Base-by-base conservation (phyloP, 2,329 filamentous ascomycete genomes). In the Talaromyces sp. region DNA sequence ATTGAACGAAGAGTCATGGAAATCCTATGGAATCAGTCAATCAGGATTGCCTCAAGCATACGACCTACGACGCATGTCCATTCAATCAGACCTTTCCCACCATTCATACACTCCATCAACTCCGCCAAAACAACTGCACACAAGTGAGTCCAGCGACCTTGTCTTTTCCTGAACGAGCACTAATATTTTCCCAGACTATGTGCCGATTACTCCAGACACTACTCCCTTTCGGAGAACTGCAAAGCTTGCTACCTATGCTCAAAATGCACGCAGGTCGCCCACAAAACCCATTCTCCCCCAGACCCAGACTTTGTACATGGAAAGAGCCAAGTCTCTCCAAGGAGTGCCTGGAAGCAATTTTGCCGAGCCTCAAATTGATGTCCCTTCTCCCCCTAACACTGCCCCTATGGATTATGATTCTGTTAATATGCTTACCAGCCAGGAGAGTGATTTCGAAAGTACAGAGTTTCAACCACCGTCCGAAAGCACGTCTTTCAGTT, bases 191-290 rank as follows among this genome's bases (percentile, higher is more conserved):
- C 48, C 61, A 87, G 86, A 78, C 65, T 87, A 85, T 67, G 84
- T 85, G 65, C 88, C 88, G 60, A 83, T 87, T 52, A 90, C 88
- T 29, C 88, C 88, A 57, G 83, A 82, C 67, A 84, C 85, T 57
- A 89, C 86, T 21, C 87, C 88, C 14, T 73, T 77, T 67, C 76
- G 74, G 66, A 69, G 71, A 65, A 70, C 73, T 57, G 70, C 71
- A 62, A 72, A 74, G 61, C 66, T 72, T 62, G 67, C 70, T 60
- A 72, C 72, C 51, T 74, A 76, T 58, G 71, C 71, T 63, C 71
- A 71, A 63, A 76, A 75, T 60, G 64, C 71, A 38, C 72, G 76
- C 54, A 65, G 71, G 26, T 77, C 76, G 24, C 76, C 77, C 32
- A 71, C 70, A 58, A 77, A 77, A 64, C 72, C 67, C 62, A 67